Evolutionary conservation across 2,329 filamentous ascomycete genomes (phyloP).

Genomic region (Paraphaeosphaeria minitans): DNA sequence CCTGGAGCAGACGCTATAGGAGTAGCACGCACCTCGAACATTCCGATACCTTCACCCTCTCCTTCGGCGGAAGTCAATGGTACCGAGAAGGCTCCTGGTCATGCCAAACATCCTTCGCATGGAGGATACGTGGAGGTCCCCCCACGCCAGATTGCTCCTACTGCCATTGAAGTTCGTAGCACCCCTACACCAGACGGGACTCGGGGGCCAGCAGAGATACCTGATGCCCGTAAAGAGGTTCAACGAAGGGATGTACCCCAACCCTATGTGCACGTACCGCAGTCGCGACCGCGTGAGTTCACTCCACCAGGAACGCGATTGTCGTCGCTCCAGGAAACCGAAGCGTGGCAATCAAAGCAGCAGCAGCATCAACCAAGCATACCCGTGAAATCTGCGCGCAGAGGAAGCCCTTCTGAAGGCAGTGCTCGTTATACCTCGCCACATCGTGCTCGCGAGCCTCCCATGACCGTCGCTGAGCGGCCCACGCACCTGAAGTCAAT

Average conservation of each 20-base stretch:
- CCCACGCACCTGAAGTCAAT: conserved; percentile 27
- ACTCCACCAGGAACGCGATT: conserved; percentile 32
- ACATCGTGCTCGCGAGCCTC: conserved; percentile 24
- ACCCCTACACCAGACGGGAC: conserved; percentile 36
- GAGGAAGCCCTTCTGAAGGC: conserved; percentile 12
- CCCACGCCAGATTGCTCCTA: conserved; percentile 31
- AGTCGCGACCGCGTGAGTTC: conserved; percentile 26
- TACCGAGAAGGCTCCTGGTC: conserved; percentile 17
- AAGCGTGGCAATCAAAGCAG: conserved; percentile 20
- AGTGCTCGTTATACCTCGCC: conserved; percentile 25
- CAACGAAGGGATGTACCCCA: conserved; percentile 19
- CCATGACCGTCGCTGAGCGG: conserved; percentile 24
- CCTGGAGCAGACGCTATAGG: conserved; percentile 45
- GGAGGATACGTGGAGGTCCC: conserved; percentile 36
- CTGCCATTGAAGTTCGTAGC: conserved; percentile 27
- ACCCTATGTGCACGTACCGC: conserved; percentile 16
- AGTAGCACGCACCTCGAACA: conserved; percentile 51
- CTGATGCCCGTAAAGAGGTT: conserved; percentile 23
- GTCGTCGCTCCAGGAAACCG: conserved; percentile 38
- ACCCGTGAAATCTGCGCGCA: conserved; percentile 13
- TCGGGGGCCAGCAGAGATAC: conserved; percentile 12
- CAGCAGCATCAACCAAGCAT: conserved; percentile 12
- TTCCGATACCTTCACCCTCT: conserved; percentile 39
- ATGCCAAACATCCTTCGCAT: conserved; percentile 22
- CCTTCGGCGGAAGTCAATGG: conserved; percentile 30